Percentiles rank a stretch among this genome's conserved stretches.
Conservation (phyloP, 1,139 yeast species). For the Pichia sp. region DNA sequence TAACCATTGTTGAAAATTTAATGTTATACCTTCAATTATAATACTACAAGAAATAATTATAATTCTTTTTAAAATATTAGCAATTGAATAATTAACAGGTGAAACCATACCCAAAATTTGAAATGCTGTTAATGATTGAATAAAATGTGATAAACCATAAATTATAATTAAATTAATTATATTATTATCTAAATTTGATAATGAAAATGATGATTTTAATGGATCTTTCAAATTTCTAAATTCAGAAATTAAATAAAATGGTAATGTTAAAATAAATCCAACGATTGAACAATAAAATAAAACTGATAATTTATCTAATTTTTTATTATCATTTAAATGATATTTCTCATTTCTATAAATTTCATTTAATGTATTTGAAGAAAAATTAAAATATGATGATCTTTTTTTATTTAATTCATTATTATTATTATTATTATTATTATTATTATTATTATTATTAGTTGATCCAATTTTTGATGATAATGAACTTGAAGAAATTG, state of each 20-base stretch:
- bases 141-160: conserved; percentile 77
- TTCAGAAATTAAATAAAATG: conserved; percentile 69
- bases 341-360: neutral
- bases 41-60: conserved; percentile 79
- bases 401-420: neutral
- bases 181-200: conserved; percentile 33
- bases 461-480: neutral
- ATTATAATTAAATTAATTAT: conserved; percentile 38
- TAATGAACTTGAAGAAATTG: conserved; percentile 13
- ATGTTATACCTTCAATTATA: conserved; percentile 63
- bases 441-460: no score
- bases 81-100: conserved; percentile 88
- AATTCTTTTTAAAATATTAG: conserved; percentile 80
- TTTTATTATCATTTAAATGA: conserved; percentile 27
- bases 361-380: conserved; percentile 1
- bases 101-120: conserved; percentile 80
- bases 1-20: conserved; percentile 51
- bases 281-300: conserved; percentile 76
- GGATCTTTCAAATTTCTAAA: conserved; percentile 16
- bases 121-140: conserved; percentile 83
- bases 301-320: conserved; percentile 76
- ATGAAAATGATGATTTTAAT: conserved; percentile 24
- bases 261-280: conserved; percentile 74
- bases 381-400: conserved; percentile 4
- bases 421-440: no score